Percentiles rank a stretch among this genome's conserved stretches.
Evolutionary conservation across 192 early-diverging fungal species (phyloP).

Genomic region (Neocallimastix lanati): DNA sequence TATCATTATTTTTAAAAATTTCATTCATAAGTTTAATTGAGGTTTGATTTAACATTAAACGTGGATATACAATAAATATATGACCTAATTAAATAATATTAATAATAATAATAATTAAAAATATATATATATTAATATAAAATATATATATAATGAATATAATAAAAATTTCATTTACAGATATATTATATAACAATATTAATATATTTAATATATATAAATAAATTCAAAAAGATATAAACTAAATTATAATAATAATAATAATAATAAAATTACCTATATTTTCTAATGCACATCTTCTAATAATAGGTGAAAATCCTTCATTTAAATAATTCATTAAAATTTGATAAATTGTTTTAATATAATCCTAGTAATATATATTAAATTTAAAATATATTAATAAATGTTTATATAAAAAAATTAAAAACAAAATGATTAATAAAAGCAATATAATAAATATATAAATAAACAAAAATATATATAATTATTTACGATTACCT

Average conservation of each 20-base stretch:
- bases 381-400: too few relatives aligned
- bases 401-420: too few relatives aligned
- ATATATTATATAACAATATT: too few relatives aligned
- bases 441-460: too few relatives aligned
- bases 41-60: constrained; percentile 28
- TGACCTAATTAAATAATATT: constrained; percentile 42
- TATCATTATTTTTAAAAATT: constrained; percentile 26
- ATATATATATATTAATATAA: too few relatives aligned
- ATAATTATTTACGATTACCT: background rate
- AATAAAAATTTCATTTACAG: background rate
- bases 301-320: background rate
- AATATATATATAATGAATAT: too few relatives aligned
- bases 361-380: background rate
- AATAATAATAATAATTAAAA: too few relatives aligned
- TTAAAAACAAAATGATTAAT: too few relatives aligned
- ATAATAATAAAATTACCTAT: too few relatives aligned
- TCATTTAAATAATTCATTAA: background rate
- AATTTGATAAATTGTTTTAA: background rate
- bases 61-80: constrained; percentile 51
- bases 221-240: background rate
- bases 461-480: too few relatives aligned
- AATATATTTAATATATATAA: too few relatives aligned
- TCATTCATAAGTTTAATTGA: constrained; percentile 46
- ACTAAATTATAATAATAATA: background rate
- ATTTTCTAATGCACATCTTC: constrained; percentile 4